phyloP scores from a whole-genome alignment of 768 basidiomycete species.

The Boletus rex-veris region DNA sequence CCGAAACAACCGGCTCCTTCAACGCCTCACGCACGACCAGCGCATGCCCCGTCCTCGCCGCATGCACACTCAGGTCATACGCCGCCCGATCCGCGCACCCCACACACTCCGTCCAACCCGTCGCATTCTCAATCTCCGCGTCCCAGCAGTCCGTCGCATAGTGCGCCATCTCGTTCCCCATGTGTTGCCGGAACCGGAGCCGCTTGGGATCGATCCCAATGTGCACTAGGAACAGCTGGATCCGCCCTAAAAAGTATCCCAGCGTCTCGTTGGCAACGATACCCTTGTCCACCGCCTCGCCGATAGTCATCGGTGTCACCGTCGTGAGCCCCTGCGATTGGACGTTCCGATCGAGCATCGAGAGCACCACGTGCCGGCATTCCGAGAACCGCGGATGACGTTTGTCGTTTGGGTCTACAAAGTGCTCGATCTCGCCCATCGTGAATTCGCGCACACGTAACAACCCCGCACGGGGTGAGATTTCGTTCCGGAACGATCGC shows the following conservation, averaged over 20 bases:
- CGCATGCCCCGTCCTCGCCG: conserved; percentile 75
- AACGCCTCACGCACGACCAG: conserved; percentile 84
- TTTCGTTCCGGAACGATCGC: conserved; percentile 95
- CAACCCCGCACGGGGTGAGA: conserved; percentile 93
- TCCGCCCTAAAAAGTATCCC: conserved; percentile 94
- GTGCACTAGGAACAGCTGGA: conserved; percentile 82
- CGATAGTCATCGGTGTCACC: conserved; percentile 65
- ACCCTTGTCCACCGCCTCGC: conserved; percentile 83
- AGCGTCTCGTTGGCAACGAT: conserved; percentile 96
- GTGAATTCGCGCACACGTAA: conserved; percentile 98
- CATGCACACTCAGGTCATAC: conserved; percentile 91
- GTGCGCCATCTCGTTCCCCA: conserved; percentile 99
- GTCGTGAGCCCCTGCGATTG: conserved; percentile 73
- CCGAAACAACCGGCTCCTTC: conserved; percentile 79
- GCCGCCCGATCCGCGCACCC: conserved; percentile 98
- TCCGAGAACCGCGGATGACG: conserved; percentile 80
- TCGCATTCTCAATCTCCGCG: conserved; percentile 90
- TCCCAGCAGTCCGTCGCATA: conserved; percentile 99
- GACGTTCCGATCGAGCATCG: conserved; percentile 78
- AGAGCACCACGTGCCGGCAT: conserved; percentile 68
- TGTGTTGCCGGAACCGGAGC: conserved; percentile 94
- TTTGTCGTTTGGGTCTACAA: conserved; percentile 93
- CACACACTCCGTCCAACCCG: conserved; percentile 95
- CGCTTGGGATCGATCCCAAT: conserved; percentile 85
- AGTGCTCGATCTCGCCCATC: conserved; percentile 99